Evolutionary conservation across 192 early-diverging fungal genomes (phyloP).

Genomic region (Backusella morwellensis): DNA sequence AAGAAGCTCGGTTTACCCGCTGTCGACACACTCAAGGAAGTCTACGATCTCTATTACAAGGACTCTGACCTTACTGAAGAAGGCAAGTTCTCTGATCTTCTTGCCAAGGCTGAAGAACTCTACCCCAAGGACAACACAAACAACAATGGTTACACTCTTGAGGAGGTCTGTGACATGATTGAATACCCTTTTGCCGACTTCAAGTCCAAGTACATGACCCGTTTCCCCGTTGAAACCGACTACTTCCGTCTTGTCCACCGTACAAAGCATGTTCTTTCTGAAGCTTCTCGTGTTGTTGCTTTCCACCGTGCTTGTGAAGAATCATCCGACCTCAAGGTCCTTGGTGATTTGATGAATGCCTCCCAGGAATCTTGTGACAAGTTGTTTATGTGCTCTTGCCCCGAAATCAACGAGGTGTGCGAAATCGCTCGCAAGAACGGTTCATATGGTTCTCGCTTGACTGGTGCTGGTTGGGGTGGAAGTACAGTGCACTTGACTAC

Average conservation of each 20-base stretch:
- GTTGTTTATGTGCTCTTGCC: constrained; percentile 80
- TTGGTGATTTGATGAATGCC: constrained; percentile 89
- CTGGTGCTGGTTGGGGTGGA: constrained; percentile 93
- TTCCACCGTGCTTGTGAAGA: constrained; percentile 62
- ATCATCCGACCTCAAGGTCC: constrained; percentile 34
- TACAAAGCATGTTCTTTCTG: constrained; percentile 80
- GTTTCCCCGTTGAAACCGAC: constrained; percentile 48
- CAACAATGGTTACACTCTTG: constrained; percentile 38
- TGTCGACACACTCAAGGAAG: constrained; percentile 43
- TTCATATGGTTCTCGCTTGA: constrained; percentile 80
- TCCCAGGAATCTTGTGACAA: constrained; percentile 83
- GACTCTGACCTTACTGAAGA: constrained; percentile 19
- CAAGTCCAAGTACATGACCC: constrained; percentile 38
- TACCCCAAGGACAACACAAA: constrained; percentile 39
- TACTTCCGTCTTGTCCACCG: constrained; percentile 74
- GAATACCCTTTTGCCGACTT: constrained; percentile 30
- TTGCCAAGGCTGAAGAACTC: constrained; percentile 29
- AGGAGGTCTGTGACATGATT: constrained; percentile 39
- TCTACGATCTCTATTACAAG: constrained; percentile 46
- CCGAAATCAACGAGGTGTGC: constrained; percentile 81
- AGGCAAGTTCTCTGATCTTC: constrained; percentile 28
- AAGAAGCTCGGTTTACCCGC: constrained; percentile 42
- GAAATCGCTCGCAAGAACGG: constrained; percentile 61
- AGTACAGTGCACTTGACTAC: constrained; percentile 81
- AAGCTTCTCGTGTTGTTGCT: constrained; percentile 75